Base-by-base conservation (phyloP, 1,139 yeast species). In the Hyphopichia buzzinii region DNA sequence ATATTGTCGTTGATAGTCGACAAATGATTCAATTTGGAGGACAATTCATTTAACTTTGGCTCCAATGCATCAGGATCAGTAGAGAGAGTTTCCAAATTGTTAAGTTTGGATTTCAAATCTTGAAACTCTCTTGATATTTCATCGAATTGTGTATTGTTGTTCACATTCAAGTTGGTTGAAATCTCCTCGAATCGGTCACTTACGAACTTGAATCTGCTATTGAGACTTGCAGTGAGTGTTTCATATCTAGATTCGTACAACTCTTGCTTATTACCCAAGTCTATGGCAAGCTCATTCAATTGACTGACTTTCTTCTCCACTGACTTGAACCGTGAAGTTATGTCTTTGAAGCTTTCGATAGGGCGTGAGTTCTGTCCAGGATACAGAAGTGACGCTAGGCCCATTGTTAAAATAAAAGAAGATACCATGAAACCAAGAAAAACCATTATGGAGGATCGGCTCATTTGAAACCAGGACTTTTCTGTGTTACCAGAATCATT, bases 231-330 rank as follows among this genome's bases (percentile, higher is more conserved):
- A 13, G 46, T 39, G 10, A 56, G 39, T 7, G 43, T 36, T 14
- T 52, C 54, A 12, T 42, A 40, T 22, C 42, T 49, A 6, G 48
- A 26, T 25, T 43, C 48, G 4, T 52, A 27, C 12, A 33, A 31
- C n/a, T 52, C 52, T 16, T 53, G 57, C 24, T 48, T 40, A 23
- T 40, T 37, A 14, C 45, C 35, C 5, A 54, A 28, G 12, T 39
- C 41, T 14, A 31, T 23, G 8, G 47, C 40, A 6, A 40, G 34
- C 22, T 49, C 50, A 30, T 41, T 39, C 11, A 62, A 37, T 26
- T 48, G 43, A 15, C 47, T 42, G 14, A 55, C 43, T 36, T 47
- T 46, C 13, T 36, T 36, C 34, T 56, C 58, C n/a, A 57, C 37
- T 2, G 30, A 29, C 27, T 46, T 38, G 22, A 57, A 49, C 30